phyloP scores from a whole-genome alignment of 208 protist genomes.

The Herpetomonas samuelpessoai region DNA sequence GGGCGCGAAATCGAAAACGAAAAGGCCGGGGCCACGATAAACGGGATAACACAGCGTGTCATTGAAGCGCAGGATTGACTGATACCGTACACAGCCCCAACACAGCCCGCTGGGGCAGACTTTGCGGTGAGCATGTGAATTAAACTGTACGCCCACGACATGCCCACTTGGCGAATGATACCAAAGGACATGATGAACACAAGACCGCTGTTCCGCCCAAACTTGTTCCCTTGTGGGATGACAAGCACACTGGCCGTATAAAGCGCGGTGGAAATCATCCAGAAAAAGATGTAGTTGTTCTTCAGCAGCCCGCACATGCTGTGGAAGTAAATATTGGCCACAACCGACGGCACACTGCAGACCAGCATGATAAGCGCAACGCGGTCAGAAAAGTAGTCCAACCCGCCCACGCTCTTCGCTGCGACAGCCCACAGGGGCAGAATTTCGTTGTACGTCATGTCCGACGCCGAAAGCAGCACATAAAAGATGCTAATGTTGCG shows the following conservation, averaged over 20 bases:
- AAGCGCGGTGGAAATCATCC: constrained; percentile 9
- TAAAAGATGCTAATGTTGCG: constrained; percentile 34
- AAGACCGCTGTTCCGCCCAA: constrained; percentile 21
- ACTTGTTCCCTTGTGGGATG: constrained; percentile 15
- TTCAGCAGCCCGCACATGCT: constrained; percentile 17
- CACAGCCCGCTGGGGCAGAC: constrained; percentile 37
- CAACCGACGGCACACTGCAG: constrained; percentile 31
- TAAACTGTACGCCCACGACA: constrained; percentile 52
- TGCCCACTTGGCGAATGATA: constrained; percentile 32
- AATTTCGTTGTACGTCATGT: constrained; percentile 33
- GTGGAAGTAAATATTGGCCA: constrained; percentile 35
- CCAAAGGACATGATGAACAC: constrained; percentile 21
- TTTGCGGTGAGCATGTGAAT: constrained; percentile 51
- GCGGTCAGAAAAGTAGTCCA: constrained; percentile 21
- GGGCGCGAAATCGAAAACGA: constrained; percentile 42
- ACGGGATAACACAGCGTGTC: constrained; percentile 35
- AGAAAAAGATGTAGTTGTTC: constrained; percentile 18
- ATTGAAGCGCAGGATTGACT: constrained; percentile 45
- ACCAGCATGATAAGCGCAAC: constrained; percentile 27
- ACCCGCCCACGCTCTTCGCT: constrained; percentile 15
- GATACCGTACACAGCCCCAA: constrained; percentile 61
- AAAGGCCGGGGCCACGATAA: constrained; percentile 52
- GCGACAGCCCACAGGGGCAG: constrained; percentile 50
- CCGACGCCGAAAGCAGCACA: constrained; percentile 29
- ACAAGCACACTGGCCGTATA: constrained; percentile 12